Evolutionary conservation across 176 grass and related monocot species (phyloP).

Genomic region (Eragrostis nindensis): DNA sequence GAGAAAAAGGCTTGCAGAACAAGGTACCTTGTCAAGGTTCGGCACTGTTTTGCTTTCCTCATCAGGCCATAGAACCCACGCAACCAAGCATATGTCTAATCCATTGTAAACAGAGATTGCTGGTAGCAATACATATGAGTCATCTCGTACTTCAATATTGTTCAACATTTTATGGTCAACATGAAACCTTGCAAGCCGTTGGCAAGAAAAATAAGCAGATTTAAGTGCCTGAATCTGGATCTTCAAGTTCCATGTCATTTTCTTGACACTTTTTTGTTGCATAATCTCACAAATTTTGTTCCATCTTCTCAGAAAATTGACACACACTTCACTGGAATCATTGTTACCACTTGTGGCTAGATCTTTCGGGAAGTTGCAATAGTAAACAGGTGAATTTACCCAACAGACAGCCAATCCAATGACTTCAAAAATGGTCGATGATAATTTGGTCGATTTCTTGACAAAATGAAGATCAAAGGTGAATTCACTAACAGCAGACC

Average conservation of each 20-base stretch:
- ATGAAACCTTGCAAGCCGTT: slow-evolving; percentile 61
- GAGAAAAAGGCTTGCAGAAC: neutral
- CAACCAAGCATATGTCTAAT: slow-evolving; percentile 72
- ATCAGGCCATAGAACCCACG: slow-evolving; percentile 95
- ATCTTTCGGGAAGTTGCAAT: slow-evolving; percentile 91
- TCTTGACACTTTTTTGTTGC: slow-evolving; percentile 58
- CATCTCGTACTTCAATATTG: slow-evolving; percentile 64
- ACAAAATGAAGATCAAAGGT: slow-evolving; percentile 92
- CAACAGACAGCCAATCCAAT: slow-evolving; percentile 90
- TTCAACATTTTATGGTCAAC: slow-evolving; percentile 62
- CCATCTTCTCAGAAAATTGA: slow-evolving; percentile 69
- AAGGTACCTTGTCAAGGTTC: slow-evolving; percentile 87
- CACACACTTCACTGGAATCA: slow-evolving; percentile 59
- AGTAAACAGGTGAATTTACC: slow-evolving; percentile 85
- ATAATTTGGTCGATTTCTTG: slow-evolving; percentile 52
- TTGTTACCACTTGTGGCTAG: slow-evolving; percentile 42
- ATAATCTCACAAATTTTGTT: slow-evolving; percentile 72
- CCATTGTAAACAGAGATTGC: slow-evolving; percentile 68
- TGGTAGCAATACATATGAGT: slow-evolving; percentile 68
- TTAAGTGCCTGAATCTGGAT: slow-evolving; percentile 90
- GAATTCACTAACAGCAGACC: slow-evolving; percentile 71
- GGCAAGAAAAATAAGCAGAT: slow-evolving; percentile 72
- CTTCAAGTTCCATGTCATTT: slow-evolving; percentile 95
- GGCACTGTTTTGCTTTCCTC: slow-evolving; percentile 84
- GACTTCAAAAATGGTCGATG: slow-evolving; percentile 64